A percentile compares a stretch with the other conserved stretches of the same genome.
phyloP scores from a whole-genome alignment of 2,329 filamentous ascomycete species.

The Penicillium expansum region DNA sequence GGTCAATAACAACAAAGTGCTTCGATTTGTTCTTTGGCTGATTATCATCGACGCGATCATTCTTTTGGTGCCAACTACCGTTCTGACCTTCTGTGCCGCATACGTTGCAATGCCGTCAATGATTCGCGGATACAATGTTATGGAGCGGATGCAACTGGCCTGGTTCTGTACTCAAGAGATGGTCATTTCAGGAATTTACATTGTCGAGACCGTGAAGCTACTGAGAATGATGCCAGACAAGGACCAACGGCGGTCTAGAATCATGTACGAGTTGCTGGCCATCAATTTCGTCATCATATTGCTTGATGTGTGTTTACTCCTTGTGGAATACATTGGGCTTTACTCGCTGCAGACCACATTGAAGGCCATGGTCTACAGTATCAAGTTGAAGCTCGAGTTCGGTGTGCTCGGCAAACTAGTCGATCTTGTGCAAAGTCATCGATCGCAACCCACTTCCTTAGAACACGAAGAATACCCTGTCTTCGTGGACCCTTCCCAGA shows the following conservation, averaged over 20 bases:
- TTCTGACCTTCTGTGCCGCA: conserved; percentile 51
- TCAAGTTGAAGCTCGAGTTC: conserved; percentile 52
- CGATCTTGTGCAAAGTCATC: conserved; percentile 36
- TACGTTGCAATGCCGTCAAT: conserved; percentile 25
- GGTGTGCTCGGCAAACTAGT: conserved; percentile 47
- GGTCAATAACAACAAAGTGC: conserved; percentile 47
- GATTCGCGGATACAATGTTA: conserved; percentile 44
- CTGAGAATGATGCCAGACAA: conserved; percentile 37
- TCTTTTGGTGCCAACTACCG: conserved; percentile 53
- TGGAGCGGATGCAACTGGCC: conserved; percentile 44
- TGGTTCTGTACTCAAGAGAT: conserved; percentile 47
- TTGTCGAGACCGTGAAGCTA: conserved; percentile 51
- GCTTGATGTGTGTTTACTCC: conserved; percentile 47
- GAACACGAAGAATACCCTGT: conserved; percentile 39
- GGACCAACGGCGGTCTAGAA: conserved; percentile 37
- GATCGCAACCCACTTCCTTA: conserved; percentile 31
- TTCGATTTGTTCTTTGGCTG: conserved; percentile 54
- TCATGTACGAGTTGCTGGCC: conserved; percentile 49
- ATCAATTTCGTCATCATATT: conserved; percentile 50
- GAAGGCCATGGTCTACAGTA: conserved; percentile 48
- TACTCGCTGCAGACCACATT: conserved; percentile 47
- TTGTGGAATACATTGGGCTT: conserved; percentile 43
- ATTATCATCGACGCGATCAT: conserved; percentile 56
- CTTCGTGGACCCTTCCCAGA: conserved; percentile 42
- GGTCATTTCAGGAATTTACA: conserved; percentile 51